Base-by-base conservation (phyloP, 768 basidiomycete genomes). In the Amanita jacksonii region DNA sequence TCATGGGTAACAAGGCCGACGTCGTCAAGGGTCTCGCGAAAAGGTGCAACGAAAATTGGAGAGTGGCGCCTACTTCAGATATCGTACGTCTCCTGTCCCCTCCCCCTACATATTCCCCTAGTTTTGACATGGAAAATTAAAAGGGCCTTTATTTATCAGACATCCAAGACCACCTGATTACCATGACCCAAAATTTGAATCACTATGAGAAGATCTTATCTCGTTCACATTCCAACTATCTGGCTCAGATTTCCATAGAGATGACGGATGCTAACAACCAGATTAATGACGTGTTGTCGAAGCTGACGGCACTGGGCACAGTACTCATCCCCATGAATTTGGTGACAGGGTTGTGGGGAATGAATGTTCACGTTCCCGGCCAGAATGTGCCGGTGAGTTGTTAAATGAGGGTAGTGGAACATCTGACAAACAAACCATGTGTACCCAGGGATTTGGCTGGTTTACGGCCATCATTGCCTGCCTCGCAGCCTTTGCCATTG, bases 201-300 rank as follows among this genome's bases (percentile, higher is more conserved):
- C 96, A 98, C 64, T 99, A 98, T 69, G 96, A 99, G 61, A 99
- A 98, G 72, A 98, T 99, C 57, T 73, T 99, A 7, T 98, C 94
- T 3, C 83, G 96, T 31, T 97, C 94, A 31, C 96, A 99, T 63
- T 97, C 93, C 28, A 99, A 99, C 60, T 99, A 99, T 66, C 82
- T 99, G 40, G 96, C 96, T 1, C 96, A 98, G 57, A 99, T 99
- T 54, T 96, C 92, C 33, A 98, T 99, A 64, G 96, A 98, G 69
- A 99, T 98, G 94, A 94, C 91, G 27, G 93, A 97, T 55, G 96
- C 96, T 32, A 99, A 99, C 66, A 99, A 99, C 62, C 92, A 98
- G 68, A 99, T 98, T 68, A 99, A 99, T 65, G 92, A 98, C 58
- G 96, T 99, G 2, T 77, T 98, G 4, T 90, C 88, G 4, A 97